These are phyloP conservation scores for Letharia lupina DNA, from an alignment of 495 filamentous ascomycete genomes.

Conservation along the genomic window DNA sequence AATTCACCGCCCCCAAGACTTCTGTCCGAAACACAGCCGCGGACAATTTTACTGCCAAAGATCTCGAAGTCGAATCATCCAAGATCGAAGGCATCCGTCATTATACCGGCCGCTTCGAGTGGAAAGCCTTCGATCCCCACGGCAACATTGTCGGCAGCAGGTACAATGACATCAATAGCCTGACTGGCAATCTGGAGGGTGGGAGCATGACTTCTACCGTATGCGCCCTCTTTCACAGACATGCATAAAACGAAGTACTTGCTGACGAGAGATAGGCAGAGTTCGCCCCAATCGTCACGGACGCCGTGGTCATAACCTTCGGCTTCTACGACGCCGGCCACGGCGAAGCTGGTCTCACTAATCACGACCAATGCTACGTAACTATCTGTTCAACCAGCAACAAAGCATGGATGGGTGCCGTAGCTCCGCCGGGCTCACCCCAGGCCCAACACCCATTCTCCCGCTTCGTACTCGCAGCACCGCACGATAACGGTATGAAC, in stretches of 20 bases:
- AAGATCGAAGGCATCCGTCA: constrained; percentile 32
- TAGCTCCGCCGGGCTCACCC: constrained; percentile 37
- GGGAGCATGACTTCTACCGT: constrained; percentile 35
- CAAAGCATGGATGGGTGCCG: constrained; percentile 38
- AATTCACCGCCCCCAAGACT: constrained; percentile 38
- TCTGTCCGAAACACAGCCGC: constrained; percentile 29
- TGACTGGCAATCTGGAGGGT: constrained; percentile 39
- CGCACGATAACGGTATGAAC: constrained; percentile 50
- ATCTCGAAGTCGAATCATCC: constrained; percentile 40
- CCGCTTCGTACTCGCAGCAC: constrained; percentile 39
- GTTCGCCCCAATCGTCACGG: constrained; percentile 36
- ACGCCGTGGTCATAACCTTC: constrained; percentile 38
- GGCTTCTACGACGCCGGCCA: constrained; percentile 46
- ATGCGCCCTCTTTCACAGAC: neutral
- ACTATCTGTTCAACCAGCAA: constrained; percentile 37
- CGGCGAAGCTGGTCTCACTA: constrained; percentile 38
- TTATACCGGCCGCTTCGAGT: constrained; percentile 6
- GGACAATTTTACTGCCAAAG: constrained; percentile 32
- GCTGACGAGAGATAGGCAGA: constrained; percentile 26
- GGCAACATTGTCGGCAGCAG: constrained; percentile 32
- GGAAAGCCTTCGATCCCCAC: neutral
- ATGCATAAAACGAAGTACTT: constrained; percentile 15
- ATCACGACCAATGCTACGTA: constrained; percentile 45
- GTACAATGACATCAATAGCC: constrained; percentile 38
- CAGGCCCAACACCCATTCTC: constrained; percentile 37